A percentile compares a stretch with the other conserved stretches of the same genome.
Conservation (phyloP, 2,329 filamentous ascomycete genomes). For the Sphaerostilbella broomeana region DNA sequence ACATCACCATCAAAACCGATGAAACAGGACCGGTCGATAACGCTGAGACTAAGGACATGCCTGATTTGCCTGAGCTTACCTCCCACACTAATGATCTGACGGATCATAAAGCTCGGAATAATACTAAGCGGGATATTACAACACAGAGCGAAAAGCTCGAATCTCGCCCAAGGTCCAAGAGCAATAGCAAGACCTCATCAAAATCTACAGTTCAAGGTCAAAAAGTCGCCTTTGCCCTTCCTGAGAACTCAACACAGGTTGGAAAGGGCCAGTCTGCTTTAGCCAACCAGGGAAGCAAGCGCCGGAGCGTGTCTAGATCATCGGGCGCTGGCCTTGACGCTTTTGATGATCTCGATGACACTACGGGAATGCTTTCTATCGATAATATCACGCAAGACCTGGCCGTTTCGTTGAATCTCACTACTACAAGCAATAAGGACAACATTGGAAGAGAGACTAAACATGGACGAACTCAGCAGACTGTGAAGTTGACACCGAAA, state of each 20-base stretch:
- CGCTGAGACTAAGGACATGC: slow-evolving; percentile 26
- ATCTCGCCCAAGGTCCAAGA: slow-evolving; percentile 20
- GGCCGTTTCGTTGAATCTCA: slow-evolving; percentile 27
- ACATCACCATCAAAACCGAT: slow-evolving; percentile 47
- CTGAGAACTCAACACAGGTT: slow-evolving; percentile 27
- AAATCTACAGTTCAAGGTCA: slow-evolving; percentile 23
- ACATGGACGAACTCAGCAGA: slow-evolving; percentile 16
- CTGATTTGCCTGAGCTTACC: slow-evolving; percentile 25
- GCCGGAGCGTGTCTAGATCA: slow-evolving; percentile 24
- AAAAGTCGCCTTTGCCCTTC: slow-evolving; percentile 38
- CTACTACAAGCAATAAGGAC: slow-evolving; percentile 8
- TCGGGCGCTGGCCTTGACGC: slow-evolving; percentile 20
- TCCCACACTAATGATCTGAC: slow-evolving; percentile 26
- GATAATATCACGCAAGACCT: slow-evolving; percentile 30
- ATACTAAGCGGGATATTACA: slow-evolving; percentile 25
- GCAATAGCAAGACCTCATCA: slow-evolving; percentile 20
- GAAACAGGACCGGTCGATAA: slow-evolving; percentile 26
- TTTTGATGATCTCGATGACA: slow-evolving; percentile 29
- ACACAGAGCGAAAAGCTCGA: slow-evolving; percentile 23
- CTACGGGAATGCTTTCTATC: slow-evolving; percentile 28
- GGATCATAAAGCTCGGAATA: slow-evolving; percentile 21
- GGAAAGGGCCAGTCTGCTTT: slow-evolving; percentile 25
- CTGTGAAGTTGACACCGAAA: slow-evolving; percentile 21
- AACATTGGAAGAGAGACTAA: slow-evolving; percentile 16
- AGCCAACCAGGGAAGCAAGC: slow-evolving; percentile 39